Evolutionary conservation across 495 filamentous ascomycete genomes (phyloP), one percentile per base, ranked within the genome.

Genomic region (Penicillium coprophilum): DNA sequence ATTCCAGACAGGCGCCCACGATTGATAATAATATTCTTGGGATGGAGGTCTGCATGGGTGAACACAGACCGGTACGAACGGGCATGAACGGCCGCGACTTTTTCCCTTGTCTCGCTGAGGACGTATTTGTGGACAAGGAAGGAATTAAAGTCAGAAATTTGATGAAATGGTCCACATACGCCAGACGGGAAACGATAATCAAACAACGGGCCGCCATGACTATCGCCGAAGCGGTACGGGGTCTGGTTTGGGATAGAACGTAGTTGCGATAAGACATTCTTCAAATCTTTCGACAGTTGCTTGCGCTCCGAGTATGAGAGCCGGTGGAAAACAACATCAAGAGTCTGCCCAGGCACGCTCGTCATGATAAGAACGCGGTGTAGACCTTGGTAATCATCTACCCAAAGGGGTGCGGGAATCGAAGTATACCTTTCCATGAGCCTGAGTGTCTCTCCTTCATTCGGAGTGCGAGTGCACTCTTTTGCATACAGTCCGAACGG

Each of bases 21-120:
- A 11, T 69, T 52, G 23, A 71, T 46, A 4, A 73, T 43, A 34
- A 71, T 56, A 51, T 73, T 73, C 4, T 30, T 58, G 8, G 56
- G 38, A 24, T 67, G 53, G 2, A 71, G 50, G 52, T 71, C 69
- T 1, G 53, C 54, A 50, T 70, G 71, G 13, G 68, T 69, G 43
- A 71, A 71, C n/a, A 50, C 48, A 10, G 53, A 65, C 2, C 47
- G 45, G 28, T 58, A 57, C 8, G 5, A 13, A 15, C 41, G 41
- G 23, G 17, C 32, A 23, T 60, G 53, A 4, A 53, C 31, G 2
- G 45, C 39, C 3, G 53, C 13, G n/a, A 60, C 46, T 0, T 59
- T 51, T 1, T 56, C 43, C 34, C 39, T 48, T 58, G 55, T 46
- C 27, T 50, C 49, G 2, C 30, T n/a, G 19, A n/a, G 32, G 13